phyloP scores from a whole-genome alignment of 352 stramenopile species.

The Phytophthora rubi region DNA sequence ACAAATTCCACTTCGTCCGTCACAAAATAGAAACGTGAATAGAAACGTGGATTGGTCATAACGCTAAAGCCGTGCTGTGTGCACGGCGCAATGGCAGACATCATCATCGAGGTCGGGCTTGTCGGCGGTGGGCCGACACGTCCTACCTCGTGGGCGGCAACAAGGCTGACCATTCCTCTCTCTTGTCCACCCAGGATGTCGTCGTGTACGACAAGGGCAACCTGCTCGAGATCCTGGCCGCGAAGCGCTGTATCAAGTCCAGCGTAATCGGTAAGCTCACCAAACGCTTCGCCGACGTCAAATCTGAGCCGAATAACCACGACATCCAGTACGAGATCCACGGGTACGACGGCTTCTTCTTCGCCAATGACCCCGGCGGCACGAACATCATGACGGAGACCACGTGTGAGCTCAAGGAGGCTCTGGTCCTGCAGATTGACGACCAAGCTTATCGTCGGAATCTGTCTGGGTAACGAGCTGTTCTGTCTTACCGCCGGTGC shows the following conservation, averaged over 20 bases:
- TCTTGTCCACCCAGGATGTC: slow-evolving; percentile 95
- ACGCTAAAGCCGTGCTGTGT: slow-evolving; percentile 40
- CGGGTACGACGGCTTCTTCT: slow-evolving; percentile 97
- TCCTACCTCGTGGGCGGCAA: slow-evolving; percentile 94
- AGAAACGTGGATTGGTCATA: too few species aligned
- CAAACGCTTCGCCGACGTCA: slow-evolving; percentile 91
- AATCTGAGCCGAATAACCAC: slow-evolving; percentile 97
- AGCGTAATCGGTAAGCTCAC: slow-evolving; percentile 99
- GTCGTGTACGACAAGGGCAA: slow-evolving; percentile 95
- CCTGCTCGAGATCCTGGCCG: slow-evolving; percentile 93
- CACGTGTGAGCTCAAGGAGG: slow-evolving; percentile 91
- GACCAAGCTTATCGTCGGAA: slow-evolving; percentile 97
- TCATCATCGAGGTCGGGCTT: slow-evolving; percentile 69
- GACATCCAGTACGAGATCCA: slow-evolving; percentile 92
- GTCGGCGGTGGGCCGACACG: slow-evolving; percentile 16
- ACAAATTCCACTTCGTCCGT: too few species aligned
- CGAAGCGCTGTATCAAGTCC: slow-evolving; percentile 99
- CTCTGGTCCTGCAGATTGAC: slow-evolving; percentile 83
- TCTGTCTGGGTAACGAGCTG: slow-evolving; percentile 99
- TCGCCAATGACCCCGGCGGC: slow-evolving; percentile 98
- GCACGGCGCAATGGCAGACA: slow-evolving; percentile 91
- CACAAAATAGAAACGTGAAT: too few species aligned
- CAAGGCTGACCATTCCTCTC: slow-evolving; percentile 92
- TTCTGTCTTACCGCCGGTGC: slow-evolving; percentile 94
- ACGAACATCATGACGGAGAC: slow-evolving; percentile 94